phyloP scores from a whole-genome alignment of 352 stramenopile genomes.

The Pythium apleroticum region DNA sequence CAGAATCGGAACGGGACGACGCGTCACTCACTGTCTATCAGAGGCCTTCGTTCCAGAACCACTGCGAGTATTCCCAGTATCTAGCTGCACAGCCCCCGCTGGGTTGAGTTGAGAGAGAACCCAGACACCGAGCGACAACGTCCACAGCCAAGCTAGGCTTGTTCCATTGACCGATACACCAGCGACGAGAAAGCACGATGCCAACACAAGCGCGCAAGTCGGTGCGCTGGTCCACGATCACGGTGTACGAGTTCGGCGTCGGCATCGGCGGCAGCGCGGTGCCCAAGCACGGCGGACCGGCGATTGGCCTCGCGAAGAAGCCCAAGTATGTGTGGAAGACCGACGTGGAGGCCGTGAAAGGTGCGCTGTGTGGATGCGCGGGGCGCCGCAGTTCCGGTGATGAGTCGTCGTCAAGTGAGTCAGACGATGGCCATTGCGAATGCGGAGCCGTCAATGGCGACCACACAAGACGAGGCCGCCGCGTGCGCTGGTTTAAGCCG shows the following conservation, averaged over 20 bases:
- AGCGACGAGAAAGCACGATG: constrained; percentile 4
- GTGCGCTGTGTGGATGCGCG: constrained; percentile 9
- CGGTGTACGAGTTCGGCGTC: constrained; percentile 58
- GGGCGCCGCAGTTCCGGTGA: not conserved
- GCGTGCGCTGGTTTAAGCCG: constrained; percentile 31
- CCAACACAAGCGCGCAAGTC: constrained; percentile 26
- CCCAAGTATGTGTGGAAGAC: constrained; percentile 38
- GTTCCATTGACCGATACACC: not conserved
- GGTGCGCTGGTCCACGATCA: constrained; percentile 57
- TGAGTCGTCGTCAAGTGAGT: constrained; percentile 4
- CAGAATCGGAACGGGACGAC: not conserved
- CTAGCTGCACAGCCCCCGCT: not conserved
- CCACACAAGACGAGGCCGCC: constrained; percentile 6
- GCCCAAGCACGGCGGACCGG: constrained; percentile 40
- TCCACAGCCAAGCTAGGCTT: too few species aligned
- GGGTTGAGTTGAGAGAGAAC: not conserved
- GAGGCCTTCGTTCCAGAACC: not conserved
- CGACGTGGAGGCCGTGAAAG: constrained; percentile 32
- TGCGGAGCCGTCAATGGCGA: constrained; percentile 10
- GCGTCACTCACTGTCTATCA: not conserved
- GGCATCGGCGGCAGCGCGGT: constrained; percentile 44
- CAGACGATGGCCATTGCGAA: constrained; percentile 11
- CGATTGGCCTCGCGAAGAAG: constrained; percentile 42
- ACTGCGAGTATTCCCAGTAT: not conserved
- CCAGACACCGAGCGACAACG: constrained; percentile 10